Evolutionary conservation across 495 filamentous ascomycete species (phyloP), one percentile per base, ranked within the genome.

Genomic region (Penicillium parvum): DNA sequence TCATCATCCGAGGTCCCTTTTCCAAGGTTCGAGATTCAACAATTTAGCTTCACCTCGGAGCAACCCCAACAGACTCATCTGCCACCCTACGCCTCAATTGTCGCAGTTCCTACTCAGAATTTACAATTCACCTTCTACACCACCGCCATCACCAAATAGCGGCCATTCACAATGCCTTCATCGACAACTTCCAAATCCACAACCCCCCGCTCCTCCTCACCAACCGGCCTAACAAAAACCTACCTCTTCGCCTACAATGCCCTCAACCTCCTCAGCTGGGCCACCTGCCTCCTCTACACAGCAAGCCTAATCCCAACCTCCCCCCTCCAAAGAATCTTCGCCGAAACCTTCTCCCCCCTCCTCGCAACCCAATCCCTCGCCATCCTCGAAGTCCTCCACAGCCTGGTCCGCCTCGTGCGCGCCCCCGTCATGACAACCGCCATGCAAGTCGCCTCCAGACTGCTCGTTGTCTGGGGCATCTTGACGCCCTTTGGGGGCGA

Each of bases 181-280:
- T 34, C 43, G 17, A 43, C 28, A 30, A 15, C 18, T 19, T 37
- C 28, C 1, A 45, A 15, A 18, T 26, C 47, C 17, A 7, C 29
- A 26, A 47, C 50, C 34, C 23, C 36, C 12, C 54, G 46, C 45
- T 38, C 55, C 32, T 52, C 62, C 15, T 50, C 50, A 33, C 44
- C 60, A 0, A 28, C 54, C 16, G 59, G 60, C 44, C 47, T 64
- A 12, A 57, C 55, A 42, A 48, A 50, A 34, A 40, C 41, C 39
- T 95, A 95, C 69, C 79, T 96, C 28, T 75, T 85, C 61, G 61
- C 77, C 57, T 98, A 96, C 78, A 98, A 96, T 63, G 66, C 78
- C 50, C 52, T 83, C 46, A 88, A 79, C 50, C 79, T 86, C 40
- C 40, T 81, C 30, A 74, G 89, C 45, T 98, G 92, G 92, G 56